Percentiles rank a stretch among this genome's conserved stretches.
phyloP scores from a whole-genome alignment of 768 basidiomycete genomes.

The Cystobasidiopsis lactophilus region DNA sequence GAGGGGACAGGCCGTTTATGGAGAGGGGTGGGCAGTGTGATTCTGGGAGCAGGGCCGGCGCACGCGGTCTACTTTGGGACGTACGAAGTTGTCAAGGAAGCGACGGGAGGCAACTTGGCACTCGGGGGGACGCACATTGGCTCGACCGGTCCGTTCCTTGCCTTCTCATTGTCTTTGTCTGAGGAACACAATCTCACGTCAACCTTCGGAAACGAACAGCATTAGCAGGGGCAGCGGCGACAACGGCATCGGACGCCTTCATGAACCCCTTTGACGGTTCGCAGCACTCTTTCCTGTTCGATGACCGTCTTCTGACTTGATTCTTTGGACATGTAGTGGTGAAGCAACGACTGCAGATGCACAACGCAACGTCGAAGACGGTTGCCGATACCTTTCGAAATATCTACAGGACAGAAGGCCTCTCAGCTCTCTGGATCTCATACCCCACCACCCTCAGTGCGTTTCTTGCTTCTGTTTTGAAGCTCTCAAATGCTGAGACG shows the following conservation, averaged over 20 bases:
- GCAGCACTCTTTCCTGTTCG: slow-evolving; percentile 16
- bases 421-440: slow-evolving; percentile 85
- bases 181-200: not conserved
- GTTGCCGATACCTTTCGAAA: slow-evolving; percentile 64
- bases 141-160: slow-evolving; percentile 48
- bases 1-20: slow-evolving; percentile 80
- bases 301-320: not conserved
- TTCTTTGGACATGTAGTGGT: slow-evolving; percentile 42
- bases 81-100: slow-evolving; percentile 82
- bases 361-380: slow-evolving; percentile 73
- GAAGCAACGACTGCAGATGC: slow-evolving; percentile 98
- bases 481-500: not conserved
- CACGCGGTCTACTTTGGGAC: slow-evolving; percentile 95
- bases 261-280: slow-evolving; percentile 99
- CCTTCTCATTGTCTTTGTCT: not conserved
- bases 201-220: no score
- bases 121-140: slow-evolving; percentile 47
- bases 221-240: slow-evolving; percentile 77
- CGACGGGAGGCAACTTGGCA: slow-evolving; percentile 56
- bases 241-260: slow-evolving; percentile 81
- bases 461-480: not conserved
- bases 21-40: slow-evolving; percentile 89
- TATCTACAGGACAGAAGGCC: slow-evolving; percentile 65
- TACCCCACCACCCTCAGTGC: slow-evolving; percentile 71
- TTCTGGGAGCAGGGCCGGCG: slow-evolving; percentile 87